phyloP scores from a whole-genome alignment of 495 filamentous ascomycete species.

The Umbilicaria muhlenbergii region DNA sequence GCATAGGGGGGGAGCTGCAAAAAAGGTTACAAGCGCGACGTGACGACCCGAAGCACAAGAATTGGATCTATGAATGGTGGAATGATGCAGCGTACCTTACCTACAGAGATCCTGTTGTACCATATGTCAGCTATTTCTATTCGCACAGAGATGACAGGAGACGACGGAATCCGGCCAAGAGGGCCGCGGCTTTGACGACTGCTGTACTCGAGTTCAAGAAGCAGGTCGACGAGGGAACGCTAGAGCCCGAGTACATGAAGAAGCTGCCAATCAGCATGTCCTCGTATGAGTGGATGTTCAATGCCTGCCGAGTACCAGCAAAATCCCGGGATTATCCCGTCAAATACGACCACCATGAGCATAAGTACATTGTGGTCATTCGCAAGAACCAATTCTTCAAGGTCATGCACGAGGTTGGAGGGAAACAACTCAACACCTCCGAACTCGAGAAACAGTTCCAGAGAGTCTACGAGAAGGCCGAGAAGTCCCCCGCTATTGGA shows the following conservation, averaged over 20 bases:
- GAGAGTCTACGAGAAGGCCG: constrained; percentile 65
- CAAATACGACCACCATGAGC: constrained; percentile 57
- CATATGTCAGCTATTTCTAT: constrained; percentile 99
- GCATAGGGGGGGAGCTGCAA: constrained; percentile 72
- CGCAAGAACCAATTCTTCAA: constrained; percentile 98
- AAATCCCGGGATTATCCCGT: constrained; percentile 67
- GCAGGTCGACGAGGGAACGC: constrained; percentile 62
- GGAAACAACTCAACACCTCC: constrained; percentile 64
- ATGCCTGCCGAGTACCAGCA: constrained; percentile 73
- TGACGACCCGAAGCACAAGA: constrained; percentile 70
- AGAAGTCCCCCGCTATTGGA: constrained; percentile 59
- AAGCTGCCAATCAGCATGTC: constrained; percentile 91
- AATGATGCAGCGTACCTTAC: constrained; percentile 79
- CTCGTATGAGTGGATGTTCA: constrained; percentile 99
- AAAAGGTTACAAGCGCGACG: constrained; percentile 70
- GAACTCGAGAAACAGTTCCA: constrained; percentile 84
- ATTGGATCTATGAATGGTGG: constrained; percentile 98
- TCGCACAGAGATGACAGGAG: constrained; percentile 87
- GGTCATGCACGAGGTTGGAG: constrained; percentile 56
- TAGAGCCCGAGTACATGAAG: constrained; percentile 98
- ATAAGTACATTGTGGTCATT: constrained; percentile 76
- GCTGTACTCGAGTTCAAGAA: constrained; percentile 85
- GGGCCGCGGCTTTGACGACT: constrained; percentile 78
- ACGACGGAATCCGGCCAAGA: constrained; percentile 75
- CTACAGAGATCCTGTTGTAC: constrained; percentile 92